Conservation (phyloP, 768 basidiomycete genomes). For the Pleurotus salmoneostramineus region DNA sequence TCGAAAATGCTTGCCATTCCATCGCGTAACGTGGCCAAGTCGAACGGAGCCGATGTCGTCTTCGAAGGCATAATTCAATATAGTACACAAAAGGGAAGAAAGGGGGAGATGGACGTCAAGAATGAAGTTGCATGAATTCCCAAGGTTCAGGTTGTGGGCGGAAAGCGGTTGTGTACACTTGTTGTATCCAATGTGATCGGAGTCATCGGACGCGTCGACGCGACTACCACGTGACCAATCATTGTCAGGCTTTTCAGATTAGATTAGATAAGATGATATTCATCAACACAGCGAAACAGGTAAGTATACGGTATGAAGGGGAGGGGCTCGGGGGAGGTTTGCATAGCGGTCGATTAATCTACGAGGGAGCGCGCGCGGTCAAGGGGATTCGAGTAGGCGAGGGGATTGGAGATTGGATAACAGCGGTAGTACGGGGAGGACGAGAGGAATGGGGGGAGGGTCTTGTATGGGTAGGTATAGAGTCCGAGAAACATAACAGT, state of each 20-base stretch:
- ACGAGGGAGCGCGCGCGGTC: not conserved
- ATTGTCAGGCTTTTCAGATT: not conserved
- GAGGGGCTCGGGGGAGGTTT: not conserved
- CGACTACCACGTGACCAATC: not conserved
- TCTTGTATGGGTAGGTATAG: not conserved
- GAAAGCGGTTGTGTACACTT: not conserved
- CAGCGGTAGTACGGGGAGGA: not conserved
- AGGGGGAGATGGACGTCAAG: not conserved
- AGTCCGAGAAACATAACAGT: not conserved
- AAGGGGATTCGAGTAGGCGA: not conserved
- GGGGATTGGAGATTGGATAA: not conserved
- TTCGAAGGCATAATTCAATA: slow-evolving; percentile 1
- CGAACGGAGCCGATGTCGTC: slow-evolving; percentile 2
- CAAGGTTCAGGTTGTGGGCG: not conserved
- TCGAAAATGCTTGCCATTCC: slow-evolving; percentile 53
- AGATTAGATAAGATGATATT: not conserved
- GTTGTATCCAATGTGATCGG: not conserved
- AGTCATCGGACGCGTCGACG: not conserved
- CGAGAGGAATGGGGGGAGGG: not conserved
- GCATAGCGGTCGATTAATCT: not conserved
- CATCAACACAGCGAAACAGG: not conserved
- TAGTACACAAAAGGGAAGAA: not conserved
- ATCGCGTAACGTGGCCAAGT: slow-evolving; percentile 22
- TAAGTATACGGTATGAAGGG: not conserved
- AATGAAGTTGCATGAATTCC: not conserved